Percentiles rank a stretch among this genome's conserved stretches.
Conservation (phyloP, 2,329 filamentous ascomycete species). For the Berkeleyomyces rouxiae region DNA sequence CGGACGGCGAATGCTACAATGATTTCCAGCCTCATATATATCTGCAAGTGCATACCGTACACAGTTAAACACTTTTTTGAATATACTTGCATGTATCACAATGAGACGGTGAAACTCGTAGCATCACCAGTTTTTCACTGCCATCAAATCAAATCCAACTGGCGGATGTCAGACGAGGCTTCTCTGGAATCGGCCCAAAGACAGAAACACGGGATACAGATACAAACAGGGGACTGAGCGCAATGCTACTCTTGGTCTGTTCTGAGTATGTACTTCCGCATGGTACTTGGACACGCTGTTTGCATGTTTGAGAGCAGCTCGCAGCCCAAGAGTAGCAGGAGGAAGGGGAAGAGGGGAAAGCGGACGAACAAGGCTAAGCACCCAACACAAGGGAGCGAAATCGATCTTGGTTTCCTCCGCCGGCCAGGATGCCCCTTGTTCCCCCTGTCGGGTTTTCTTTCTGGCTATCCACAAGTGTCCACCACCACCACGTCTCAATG, state of each 20-base stretch:
- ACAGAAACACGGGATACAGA: too few species aligned
- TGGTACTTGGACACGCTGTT: not conserved
- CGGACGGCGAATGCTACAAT: too few species aligned
- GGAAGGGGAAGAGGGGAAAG: not conserved
- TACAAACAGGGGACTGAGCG: too few species aligned
- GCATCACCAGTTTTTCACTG: too few species aligned
- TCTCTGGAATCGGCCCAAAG: too few species aligned
- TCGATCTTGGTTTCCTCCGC: not conserved
- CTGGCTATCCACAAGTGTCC: not conserved
- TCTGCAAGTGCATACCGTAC: not conserved
- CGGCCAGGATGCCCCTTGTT: not conserved
- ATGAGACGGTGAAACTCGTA: not conserved
- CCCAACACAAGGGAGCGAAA: not conserved
- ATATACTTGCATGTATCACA: not conserved
- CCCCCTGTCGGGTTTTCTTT: not conserved
- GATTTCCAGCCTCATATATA: not conserved
- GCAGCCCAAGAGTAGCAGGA: not conserved
- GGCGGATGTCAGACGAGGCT: too few species aligned
- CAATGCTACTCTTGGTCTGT: too few species aligned
- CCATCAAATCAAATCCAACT: too few species aligned
- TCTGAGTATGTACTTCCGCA: too few species aligned
- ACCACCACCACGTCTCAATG: not conserved
- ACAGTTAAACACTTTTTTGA: not conserved
- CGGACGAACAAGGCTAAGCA: not conserved
- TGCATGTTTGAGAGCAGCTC: not conserved